These are phyloP conservation scores for Pestalotiopsis sp. DNA, from an alignment of 2,329 filamentous ascomycete genomes.

Conservation along the genomic window DNA sequence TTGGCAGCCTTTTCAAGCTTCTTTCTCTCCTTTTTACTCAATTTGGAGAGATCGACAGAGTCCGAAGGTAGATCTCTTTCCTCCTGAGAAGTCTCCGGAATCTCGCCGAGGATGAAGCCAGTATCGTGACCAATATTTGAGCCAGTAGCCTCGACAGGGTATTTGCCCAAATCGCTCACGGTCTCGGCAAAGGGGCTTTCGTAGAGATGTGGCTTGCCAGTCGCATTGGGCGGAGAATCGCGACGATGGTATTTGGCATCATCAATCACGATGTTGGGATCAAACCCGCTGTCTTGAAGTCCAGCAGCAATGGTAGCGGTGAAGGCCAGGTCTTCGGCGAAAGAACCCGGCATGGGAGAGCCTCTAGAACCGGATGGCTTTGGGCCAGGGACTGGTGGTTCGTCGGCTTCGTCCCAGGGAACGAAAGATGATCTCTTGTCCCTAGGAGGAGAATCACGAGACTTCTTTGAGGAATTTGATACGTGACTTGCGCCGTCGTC, in stretches of 20 bases:
- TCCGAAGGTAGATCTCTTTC: constrained; percentile 30
- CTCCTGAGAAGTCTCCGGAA: constrained; percentile 42
- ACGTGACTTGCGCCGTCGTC: constrained; percentile 10
- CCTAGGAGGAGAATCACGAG: constrained; percentile 11
- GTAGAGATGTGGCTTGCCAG: constrained; percentile 48
- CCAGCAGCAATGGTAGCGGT: constrained; percentile 71
- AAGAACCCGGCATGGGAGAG: constrained; percentile 64
- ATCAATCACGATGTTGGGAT: constrained; percentile 70
- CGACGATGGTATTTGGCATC: constrained; percentile 65
- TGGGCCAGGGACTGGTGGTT: constrained; percentile 57
- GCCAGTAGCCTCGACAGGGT: constrained; percentile 33
- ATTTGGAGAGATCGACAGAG: constrained; percentile 26
- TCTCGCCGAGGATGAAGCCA: constrained; percentile 51
- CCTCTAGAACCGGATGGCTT: constrained; percentile 53
- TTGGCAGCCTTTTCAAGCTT: constrained; percentile 41
- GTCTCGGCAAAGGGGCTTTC: constrained; percentile 52
- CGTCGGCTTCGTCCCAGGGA: constrained; percentile 42
- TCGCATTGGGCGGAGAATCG: constrained; percentile 64
- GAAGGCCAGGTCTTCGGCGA: constrained; percentile 69
- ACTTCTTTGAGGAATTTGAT: constrained; percentile 6
- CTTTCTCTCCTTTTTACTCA: constrained; percentile 35
- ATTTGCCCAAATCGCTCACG: constrained; percentile 41
- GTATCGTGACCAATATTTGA: constrained; percentile 31
- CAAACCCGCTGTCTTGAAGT: constrained; percentile 69
- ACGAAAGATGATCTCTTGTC: constrained; percentile 34